phyloP scores from a whole-genome alignment of 805 yeast species.

The Saturnispora quitensis region DNA sequence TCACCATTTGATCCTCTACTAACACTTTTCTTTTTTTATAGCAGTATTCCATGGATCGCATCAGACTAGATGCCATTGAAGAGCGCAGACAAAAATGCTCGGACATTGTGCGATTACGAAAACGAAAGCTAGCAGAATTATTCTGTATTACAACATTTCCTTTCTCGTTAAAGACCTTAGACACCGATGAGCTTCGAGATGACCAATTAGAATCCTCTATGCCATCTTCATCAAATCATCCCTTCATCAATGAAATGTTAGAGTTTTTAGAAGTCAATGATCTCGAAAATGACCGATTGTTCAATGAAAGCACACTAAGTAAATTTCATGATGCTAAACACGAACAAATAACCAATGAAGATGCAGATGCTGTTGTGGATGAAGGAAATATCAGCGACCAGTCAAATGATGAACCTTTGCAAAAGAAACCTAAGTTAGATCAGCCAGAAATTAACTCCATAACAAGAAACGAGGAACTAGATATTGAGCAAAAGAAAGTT shows the following conservation, averaged over 20 bases:
- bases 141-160: slow-evolving; percentile 51
- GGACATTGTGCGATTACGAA: slow-evolving; percentile 41
- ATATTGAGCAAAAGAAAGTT: background rate
- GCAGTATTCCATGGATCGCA: slow-evolving; percentile 29
- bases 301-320: slow-evolving; percentile 17
- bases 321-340: background rate
- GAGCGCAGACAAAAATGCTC: slow-evolving; percentile 34
- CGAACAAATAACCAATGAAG: slow-evolving; percentile 8
- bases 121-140: slow-evolving; percentile 51
- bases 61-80: slow-evolving; percentile 39
- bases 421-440: slow-evolving; percentile 1
- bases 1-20: background rate
- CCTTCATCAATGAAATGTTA: slow-evolving; percentile 22
- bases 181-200: slow-evolving; percentile 30
- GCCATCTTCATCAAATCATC: background rate
- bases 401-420: background rate
- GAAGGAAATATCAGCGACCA: background rate
- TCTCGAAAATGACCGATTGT: slow-evolving; percentile 36
- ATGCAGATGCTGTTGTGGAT: slow-evolving; percentile 5
- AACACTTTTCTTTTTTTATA: background rate
- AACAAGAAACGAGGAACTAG: background rate
- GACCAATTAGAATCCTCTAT: background rate
- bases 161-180: slow-evolving; percentile 34
- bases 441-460: background rate
- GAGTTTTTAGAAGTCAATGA: slow-evolving; percentile 45